Percentiles rank a stretch among this genome's conserved stretches.
phyloP scores from a whole-genome alignment of 169 alveolate genomes.

The Toxoplasma gondii region DNA sequence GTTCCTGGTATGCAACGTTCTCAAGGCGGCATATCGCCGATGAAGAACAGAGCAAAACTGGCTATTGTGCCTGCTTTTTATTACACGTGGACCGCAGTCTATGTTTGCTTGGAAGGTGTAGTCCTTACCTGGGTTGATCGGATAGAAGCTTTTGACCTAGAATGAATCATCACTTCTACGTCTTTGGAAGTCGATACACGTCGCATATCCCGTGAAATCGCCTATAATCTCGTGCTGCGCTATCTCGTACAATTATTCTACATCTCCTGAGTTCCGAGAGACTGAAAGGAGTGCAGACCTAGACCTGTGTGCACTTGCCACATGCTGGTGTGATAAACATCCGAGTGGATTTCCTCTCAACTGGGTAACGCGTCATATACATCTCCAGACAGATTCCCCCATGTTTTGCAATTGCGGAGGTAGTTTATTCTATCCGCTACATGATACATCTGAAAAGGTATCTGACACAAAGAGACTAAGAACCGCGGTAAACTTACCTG shows the following conservation, averaged over 20 bases:
- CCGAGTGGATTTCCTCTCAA: constrained; percentile 61
- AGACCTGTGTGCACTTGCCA: constrained; percentile 64
- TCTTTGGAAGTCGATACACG: constrained; percentile 65
- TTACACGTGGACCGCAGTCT: too few relatives aligned
- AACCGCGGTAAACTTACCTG: too few relatives aligned
- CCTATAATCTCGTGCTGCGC: constrained; percentile 68
- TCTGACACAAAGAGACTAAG: not conserved
- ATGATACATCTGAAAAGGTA: constrained; percentile 64
- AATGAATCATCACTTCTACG: constrained; percentile 58
- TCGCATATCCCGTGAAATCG: constrained; percentile 69
- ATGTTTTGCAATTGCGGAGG: constrained; percentile 70
- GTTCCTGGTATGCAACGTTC: not conserved
- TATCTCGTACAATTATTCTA: constrained; percentile 65
- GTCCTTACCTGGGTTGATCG: too few relatives aligned
- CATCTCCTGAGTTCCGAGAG: constrained; percentile 68
- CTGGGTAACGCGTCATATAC: constrained; percentile 65
- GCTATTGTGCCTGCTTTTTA: constrained; percentile 36
- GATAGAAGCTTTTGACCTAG: constrained; percentile 48
- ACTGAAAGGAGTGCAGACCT: constrained; percentile 66
- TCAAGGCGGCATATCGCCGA: not conserved
- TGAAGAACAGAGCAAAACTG: not conserved
- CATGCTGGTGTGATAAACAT: constrained; percentile 41
- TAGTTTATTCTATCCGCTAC: constrained; percentile 67
- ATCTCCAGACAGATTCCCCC: constrained; percentile 72
- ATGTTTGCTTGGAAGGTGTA: too few relatives aligned